Percentiles rank a stretch among this genome's conserved stretches.
Conservation (phyloP, 371 early-diverging fungal species). For the Rhizopus delemar region DNA sequence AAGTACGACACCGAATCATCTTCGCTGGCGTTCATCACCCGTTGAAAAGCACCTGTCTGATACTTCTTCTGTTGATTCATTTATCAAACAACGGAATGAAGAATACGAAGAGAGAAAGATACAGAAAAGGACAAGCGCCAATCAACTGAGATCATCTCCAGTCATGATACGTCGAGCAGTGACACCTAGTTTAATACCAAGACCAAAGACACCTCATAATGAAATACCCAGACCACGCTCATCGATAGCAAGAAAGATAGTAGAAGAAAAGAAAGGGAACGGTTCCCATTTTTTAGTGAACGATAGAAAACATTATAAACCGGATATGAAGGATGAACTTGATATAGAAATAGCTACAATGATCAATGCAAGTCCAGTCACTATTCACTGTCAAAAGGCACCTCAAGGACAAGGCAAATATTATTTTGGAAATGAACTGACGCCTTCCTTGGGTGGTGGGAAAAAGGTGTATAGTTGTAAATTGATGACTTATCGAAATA, state of each 20-base stretch:
- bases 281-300: conserved; percentile 14
- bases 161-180: conserved; percentile 12
- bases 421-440: conserved; percentile 60
- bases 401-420: conserved; percentile 52
- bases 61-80: conserved; percentile 1
- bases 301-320: conserved; percentile 38
- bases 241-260: conserved; percentile 27
- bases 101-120: background rate
- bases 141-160: background rate
- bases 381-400: conserved; percentile 49
- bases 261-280: background rate
- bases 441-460: conserved; percentile 44
- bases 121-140: background rate
- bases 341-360: conserved; percentile 59
- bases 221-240: conserved; percentile 41
- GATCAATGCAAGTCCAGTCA: conserved; percentile 53
- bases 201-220: conserved; percentile 33
- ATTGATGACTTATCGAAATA: conserved; percentile 39
- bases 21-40: conserved; percentile 2
- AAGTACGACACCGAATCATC: background rate
- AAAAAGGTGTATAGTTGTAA: conserved; percentile 50
- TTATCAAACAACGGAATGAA: no score
- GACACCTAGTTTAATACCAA: conserved; percentile 34
- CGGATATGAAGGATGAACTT: conserved; percentile 55
- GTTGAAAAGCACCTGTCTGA: conserved; percentile 1